These are phyloP conservation scores for Blastobotrys apis DNA, from an alignment of 1,139 yeast species.

Conservation along the genomic window DNA sequence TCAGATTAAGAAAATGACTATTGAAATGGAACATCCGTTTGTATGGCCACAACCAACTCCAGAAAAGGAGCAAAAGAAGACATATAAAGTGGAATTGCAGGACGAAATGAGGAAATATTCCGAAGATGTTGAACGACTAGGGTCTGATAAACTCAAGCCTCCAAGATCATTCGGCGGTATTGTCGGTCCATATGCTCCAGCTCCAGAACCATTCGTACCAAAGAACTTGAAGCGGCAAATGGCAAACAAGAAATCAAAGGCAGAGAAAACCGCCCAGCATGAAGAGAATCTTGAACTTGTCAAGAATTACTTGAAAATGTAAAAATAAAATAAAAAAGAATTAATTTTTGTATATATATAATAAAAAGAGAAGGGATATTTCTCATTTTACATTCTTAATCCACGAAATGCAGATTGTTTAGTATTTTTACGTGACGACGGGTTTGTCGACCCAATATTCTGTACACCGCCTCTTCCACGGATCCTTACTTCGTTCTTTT, in stretches of 20 bases:
- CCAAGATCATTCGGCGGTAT: conserved; percentile 73
- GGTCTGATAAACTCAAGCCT: conserved; percentile 68
- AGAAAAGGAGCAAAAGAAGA: conserved; percentile 37
- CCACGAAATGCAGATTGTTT: conserved; percentile 6
- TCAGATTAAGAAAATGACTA: conserved; percentile 89
- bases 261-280: conserved; percentile 18
- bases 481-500: conserved; percentile 21
- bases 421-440: background rate
- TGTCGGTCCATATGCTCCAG: conserved; percentile 61
- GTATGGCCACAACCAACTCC: conserved; percentile 74
- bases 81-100: conserved; percentile 26
- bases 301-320: conserved; percentile 24
- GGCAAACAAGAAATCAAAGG: conserved; percentile 23
- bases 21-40: conserved; percentile 89
- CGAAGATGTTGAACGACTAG: conserved; percentile 45
- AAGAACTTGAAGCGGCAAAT: conserved; percentile 35
- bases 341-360: background rate
- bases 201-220: conserved; percentile 68
- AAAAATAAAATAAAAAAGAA: conserved; percentile 6
- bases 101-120: conserved; percentile 32
- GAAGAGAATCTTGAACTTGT: conserved; percentile 25
- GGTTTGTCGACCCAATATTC: conserved; percentile 18
- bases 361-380: no score
- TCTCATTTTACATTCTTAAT: background rate
- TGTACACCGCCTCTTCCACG: conserved; percentile 37